Conservation (phyloP, 345 rosid species). For the Euphorbia lathyris region DNA sequence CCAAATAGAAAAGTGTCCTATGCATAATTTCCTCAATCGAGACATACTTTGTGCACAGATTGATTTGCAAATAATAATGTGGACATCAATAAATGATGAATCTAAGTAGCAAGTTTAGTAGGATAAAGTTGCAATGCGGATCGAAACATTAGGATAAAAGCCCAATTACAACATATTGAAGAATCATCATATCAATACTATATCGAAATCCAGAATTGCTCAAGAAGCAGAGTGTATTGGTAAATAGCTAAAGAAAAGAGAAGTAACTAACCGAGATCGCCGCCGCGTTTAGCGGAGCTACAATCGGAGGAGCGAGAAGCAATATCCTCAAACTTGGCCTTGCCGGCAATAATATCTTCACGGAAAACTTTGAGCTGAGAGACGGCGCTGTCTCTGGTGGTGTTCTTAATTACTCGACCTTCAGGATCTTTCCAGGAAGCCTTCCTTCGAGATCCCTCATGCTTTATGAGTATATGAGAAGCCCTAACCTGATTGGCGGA, state of each 20-base stretch:
- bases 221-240: neutral
- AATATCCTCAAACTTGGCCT: slow-evolving; percentile 69
- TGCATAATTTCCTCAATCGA: neutral
- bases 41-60: neutral
- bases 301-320: slow-evolving; percentile 85
- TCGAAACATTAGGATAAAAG: neutral
- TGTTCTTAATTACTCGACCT: slow-evolving; percentile 63
- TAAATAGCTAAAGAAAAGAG: neutral
- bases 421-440: slow-evolving; percentile 99
- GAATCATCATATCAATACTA: neutral
- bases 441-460: slow-evolving; percentile 86
- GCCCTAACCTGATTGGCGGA: slow-evolving; percentile 57
- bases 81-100: neutral
- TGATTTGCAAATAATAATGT: neutral
- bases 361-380: slow-evolving; percentile 67
- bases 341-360: slow-evolving; percentile 75
- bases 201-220: neutral
- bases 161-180: neutral
- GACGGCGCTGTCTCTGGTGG: slow-evolving; percentile 67
- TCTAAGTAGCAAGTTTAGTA: too few relatives aligned
- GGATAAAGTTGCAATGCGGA: neutral
- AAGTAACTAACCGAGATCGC: slow-evolving; percentile 69
- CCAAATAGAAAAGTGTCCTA: too few relatives aligned
- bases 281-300: slow-evolving; percentile 98
- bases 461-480: slow-evolving; percentile 90